Conservation (phyloP, 2,329 filamentous ascomycete species). For the Colletotrichum sp. region DNA sequence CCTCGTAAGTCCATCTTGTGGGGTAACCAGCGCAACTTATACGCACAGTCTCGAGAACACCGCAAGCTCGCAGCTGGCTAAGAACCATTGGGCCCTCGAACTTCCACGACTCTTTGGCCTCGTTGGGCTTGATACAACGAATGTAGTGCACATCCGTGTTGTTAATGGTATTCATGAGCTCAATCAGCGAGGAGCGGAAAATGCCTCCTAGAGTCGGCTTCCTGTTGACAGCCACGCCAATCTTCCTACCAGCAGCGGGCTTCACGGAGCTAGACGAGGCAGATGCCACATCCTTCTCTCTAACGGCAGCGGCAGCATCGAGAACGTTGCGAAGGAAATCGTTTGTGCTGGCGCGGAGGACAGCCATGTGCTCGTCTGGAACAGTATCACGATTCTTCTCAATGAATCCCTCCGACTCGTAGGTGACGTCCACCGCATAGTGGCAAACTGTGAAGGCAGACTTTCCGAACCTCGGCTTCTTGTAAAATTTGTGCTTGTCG, state of each 20-base stretch:
- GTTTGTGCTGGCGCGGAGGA: conserved; percentile 84
- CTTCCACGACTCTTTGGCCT: conserved; percentile 95
- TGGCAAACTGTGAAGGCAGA: conserved; percentile 98
- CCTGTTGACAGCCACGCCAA: conserved; percentile 89
- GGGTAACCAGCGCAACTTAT: conserved; percentile 98
- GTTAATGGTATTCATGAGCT: conserved; percentile 97
- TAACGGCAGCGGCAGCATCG: conserved; percentile 82
- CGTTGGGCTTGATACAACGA: conserved; percentile 98
- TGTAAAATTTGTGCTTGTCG: conserved; percentile 96
- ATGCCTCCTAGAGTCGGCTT: conserved; percentile 98
- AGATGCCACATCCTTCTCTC: conserved; percentile 83
- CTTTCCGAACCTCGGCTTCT: conserved; percentile 97
- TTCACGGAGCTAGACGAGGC: conserved; percentile 75
- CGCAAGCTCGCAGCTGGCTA: conserved; percentile 94
- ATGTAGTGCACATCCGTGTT: conserved; percentile 99
- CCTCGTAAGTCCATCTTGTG: conserved; percentile 97
- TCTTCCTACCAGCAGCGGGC: conserved; percentile 80
- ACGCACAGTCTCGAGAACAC: conserved; percentile 97
- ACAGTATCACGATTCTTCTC: conserved; percentile 99
- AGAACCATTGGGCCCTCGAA: conserved; percentile 99
- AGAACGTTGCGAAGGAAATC: conserved; percentile 84
- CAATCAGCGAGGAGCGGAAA: conserved; percentile 97
- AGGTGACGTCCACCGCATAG: conserved; percentile 97
- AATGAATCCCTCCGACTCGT: conserved; percentile 98
- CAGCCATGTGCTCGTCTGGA: conserved; percentile 96